Conservation (phyloP, 257 asterid genomes). For the Solanum ahanhuiri region DNA sequence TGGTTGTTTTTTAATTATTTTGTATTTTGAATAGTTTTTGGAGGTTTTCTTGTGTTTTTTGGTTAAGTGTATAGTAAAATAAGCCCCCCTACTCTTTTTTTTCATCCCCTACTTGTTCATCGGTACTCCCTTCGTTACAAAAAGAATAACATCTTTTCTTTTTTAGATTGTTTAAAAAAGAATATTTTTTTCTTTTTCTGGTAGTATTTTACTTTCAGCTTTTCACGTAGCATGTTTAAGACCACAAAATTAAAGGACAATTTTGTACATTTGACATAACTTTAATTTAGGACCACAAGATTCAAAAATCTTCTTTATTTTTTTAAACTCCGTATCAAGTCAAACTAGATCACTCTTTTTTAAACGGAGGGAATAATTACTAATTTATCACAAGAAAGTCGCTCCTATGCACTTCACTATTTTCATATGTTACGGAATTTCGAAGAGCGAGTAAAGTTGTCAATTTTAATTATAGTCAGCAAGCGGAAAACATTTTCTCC, state of each 20-base stretch:
- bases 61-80: background rate
- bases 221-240: no score
- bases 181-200: no score
- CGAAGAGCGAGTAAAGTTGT: background rate
- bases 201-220: no score
- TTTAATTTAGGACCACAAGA: no score
- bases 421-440: background rate
- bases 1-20: background rate
- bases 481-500: background rate
- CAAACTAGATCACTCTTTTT: no score
- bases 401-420: background rate
- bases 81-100: background rate
- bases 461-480: fast-evolving
- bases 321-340: no score
- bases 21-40: background rate
- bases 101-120: background rate
- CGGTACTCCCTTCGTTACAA: no score
- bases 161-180: no score
- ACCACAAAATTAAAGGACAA: no score
- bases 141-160: no score
- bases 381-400: background rate
- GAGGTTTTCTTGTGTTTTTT: background rate
- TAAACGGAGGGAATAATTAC: background rate
- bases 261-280: no score
- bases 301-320: no score